Conservation (phyloP, 257 asterid species). For the Solanum corneliomulleri region DNA sequence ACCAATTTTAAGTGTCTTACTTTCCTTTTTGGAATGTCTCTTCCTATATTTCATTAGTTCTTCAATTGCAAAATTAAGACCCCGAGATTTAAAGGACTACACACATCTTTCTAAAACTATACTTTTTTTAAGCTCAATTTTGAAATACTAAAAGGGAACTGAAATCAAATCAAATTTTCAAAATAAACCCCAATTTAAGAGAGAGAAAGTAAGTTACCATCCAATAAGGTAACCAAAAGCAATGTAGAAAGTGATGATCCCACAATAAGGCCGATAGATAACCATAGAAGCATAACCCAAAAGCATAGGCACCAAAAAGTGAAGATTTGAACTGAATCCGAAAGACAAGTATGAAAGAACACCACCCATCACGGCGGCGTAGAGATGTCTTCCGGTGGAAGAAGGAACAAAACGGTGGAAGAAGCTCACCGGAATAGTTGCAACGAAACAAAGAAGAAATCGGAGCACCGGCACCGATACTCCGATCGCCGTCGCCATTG, state of each 20-base stretch:
- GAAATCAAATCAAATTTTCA: not conserved
- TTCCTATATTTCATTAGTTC: not conserved
- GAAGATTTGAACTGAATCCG: conserved; percentile 88
- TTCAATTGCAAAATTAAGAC: not conserved
- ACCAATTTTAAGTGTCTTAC: not conserved
- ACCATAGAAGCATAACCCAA: conserved; percentile 82
- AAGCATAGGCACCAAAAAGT: conserved; percentile 73
- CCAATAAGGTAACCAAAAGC: conserved; percentile 96
- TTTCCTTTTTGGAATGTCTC: not conserved
- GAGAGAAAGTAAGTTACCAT: conserved; percentile 36
- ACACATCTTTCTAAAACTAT: not conserved
- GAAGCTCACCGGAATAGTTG: conserved; percentile 73
- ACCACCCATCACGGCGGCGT: conserved; percentile 76
- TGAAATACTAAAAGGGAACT: not conserved
- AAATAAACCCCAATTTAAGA: not conserved
- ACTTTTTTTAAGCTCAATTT: not conserved
- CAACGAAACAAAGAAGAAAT: not conserved
- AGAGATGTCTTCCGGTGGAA: conserved; percentile 51
- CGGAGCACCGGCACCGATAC: not conserved
- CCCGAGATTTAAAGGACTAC: not conserved
- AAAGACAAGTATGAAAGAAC: conserved; percentile 67
- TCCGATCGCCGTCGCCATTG: not conserved
- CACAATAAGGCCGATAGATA: conserved; percentile 48
- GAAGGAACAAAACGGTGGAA: conserved; percentile 75
- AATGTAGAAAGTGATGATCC: conserved; percentile 57